Percentiles rank a stretch among this genome's conserved stretches.
These are phyloP conservation scores for Boletus subcaerulescens DNA, from an alignment of 768 basidiomycete genomes.

Conservation along the genomic window DNA sequence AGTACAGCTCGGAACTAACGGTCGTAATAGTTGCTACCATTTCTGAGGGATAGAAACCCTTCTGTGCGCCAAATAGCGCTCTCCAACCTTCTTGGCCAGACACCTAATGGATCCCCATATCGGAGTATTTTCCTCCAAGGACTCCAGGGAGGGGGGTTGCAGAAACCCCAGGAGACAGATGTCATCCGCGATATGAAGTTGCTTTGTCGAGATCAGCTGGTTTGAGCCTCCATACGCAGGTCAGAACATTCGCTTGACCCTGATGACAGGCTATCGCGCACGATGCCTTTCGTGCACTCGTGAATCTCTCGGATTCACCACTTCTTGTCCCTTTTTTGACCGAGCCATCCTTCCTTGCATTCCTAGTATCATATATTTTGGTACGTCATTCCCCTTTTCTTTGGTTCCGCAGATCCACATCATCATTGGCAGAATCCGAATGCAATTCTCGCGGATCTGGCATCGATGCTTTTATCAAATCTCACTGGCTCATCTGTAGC, in stretches of 20 bases:
- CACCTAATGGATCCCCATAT: constrained; percentile 65
- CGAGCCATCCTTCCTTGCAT: constrained; percentile 70
- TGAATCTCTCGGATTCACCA: constrained; percentile 89
- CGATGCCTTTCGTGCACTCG: constrained; percentile 90
- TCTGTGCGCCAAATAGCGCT: constrained; percentile 87
- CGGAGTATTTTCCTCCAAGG: constrained; percentile 73
- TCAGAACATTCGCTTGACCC: constrained; percentile 16
- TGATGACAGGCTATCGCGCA: constrained; percentile 74
- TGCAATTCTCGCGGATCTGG: constrained; percentile 88
- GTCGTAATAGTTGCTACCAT: constrained; percentile 65
- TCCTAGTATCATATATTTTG: constrained; percentile 86
- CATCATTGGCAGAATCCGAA: constrained; percentile 67
- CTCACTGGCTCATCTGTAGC: constrained; percentile 72
- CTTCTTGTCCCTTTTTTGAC: constrained; percentile 62
- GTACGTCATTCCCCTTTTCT: constrained; percentile 45
- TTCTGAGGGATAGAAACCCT: constrained; percentile 83
- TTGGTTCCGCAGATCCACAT: constrained; percentile 5
- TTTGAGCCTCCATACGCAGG: constrained; percentile 33
- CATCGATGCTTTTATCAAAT: constrained; percentile 97
- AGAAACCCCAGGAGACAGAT: constrained; percentile 60
- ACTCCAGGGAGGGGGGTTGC: constrained; percentile 53
- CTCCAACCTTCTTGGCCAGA: constrained; percentile 78
- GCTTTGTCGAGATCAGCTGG: constrained; percentile 86
- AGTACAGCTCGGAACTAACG: constrained; percentile 7
- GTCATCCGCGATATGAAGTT: constrained; percentile 78